These are phyloP conservation scores for Aspergillus heteromorphus DNA, from an alignment of 495 filamentous ascomycete species.

Conservation along the genomic window DNA sequence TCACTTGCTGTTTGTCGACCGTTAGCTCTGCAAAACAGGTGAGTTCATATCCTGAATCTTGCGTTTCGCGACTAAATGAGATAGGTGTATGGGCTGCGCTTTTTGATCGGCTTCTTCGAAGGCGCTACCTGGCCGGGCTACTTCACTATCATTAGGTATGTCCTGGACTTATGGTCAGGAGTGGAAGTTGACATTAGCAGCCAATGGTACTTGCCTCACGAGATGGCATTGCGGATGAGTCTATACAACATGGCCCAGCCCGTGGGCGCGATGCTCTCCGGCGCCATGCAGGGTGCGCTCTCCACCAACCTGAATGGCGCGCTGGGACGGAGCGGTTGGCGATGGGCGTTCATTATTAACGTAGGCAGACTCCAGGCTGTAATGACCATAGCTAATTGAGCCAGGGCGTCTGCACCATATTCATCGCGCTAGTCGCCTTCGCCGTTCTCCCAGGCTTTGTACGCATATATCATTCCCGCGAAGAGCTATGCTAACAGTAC, in stretches of 20 bases:
- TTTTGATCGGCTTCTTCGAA: conserved; percentile 16
- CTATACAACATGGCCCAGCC: conserved; percentile 19
- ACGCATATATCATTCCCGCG: background rate
- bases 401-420: conserved; percentile 16
- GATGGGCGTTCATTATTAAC: conserved; percentile 22
- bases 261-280: conserved; percentile 21
- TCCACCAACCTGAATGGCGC: conserved; percentile 16
- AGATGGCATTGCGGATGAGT: conserved; percentile 16
- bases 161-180: background rate
- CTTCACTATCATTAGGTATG: conserved; percentile 16
- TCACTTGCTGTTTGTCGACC: conserved; percentile 16
- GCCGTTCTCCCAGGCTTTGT: conserved; percentile 13
- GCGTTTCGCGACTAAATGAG: background rate
- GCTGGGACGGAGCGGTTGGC: conserved; percentile 16
- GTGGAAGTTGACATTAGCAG: background rate
- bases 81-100: conserved; percentile 13
- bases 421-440: conserved; percentile 12
- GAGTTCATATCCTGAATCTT: background rate
- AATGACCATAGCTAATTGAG: background rate
- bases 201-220: conserved; percentile 16
- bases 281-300: conserved; percentile 20
- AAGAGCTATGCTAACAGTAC: background rate
- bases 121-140: conserved; percentile 16
- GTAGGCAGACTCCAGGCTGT: background rate
- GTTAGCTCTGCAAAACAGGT: conserved; percentile 12